Conservation (phyloP, 805 yeast species). For the Saccharomycopsis oosterbeekiorum region DNA sequence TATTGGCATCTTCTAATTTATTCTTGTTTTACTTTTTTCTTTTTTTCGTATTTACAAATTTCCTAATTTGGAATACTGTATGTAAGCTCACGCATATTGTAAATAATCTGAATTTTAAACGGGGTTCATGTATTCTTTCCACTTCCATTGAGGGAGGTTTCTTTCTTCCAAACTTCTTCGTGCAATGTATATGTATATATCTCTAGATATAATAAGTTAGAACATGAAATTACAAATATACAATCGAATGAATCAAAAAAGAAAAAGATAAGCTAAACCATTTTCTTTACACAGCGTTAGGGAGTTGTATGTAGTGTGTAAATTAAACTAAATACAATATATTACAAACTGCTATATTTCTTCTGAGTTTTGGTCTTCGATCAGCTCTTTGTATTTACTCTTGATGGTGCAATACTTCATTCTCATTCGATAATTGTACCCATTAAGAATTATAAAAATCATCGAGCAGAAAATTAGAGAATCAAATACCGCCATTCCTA, state of each 20-base stretch:
- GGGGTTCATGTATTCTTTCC: not conserved
- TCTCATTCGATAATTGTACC: not conserved
- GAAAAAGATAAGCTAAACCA: too few species aligned
- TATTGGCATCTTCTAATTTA: not conserved
- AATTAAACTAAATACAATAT: not conserved
- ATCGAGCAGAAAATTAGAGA: not conserved
- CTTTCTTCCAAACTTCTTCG: too few species aligned
- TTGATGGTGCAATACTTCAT: constrained; percentile 5
- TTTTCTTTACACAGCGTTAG: too few species aligned
- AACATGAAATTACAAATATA: too few species aligned
- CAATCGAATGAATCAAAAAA: too few species aligned
- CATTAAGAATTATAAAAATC: not conserved
- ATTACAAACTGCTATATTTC: too few species aligned
- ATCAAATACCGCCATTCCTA: constrained; percentile 7
- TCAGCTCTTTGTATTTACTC: constrained; percentile 2
- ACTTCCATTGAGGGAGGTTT: not conserved
- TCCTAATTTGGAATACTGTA: not conserved
- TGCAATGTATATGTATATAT: too few species aligned
- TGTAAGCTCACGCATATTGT: not conserved
- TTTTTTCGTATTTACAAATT: not conserved
- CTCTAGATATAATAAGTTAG: too few species aligned
- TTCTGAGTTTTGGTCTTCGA: not conserved
- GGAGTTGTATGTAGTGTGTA: not conserved
- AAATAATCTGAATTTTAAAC: not conserved
- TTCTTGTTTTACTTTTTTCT: not conserved